A percentile compares a stretch with the other conserved stretches of the same genome.
Conservation (phyloP, 148 eudicot genomes). For the Dysphania ambrosioides region DNA sequence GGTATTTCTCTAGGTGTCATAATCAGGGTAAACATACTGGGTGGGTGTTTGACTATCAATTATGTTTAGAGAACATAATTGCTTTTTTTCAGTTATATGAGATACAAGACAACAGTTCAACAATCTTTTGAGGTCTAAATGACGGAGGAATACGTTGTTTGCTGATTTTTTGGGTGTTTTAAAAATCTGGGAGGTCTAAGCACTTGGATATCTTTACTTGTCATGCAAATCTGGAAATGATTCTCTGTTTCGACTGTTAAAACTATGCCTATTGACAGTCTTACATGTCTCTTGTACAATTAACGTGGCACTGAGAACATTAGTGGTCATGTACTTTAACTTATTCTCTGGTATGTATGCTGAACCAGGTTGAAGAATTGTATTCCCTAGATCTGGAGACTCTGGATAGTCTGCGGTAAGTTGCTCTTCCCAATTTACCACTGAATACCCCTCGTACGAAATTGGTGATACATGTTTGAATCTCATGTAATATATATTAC, state of each 20-base stretch:
- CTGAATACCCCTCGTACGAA: not conserved
- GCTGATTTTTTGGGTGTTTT: not conserved
- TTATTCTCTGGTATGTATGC: conserved; percentile 18
- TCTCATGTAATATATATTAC: conserved; percentile 17
- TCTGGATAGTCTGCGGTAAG: conserved; percentile 65
- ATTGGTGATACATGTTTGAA: not conserved
- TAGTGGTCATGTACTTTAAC: not conserved
- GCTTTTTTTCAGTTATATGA: not conserved
- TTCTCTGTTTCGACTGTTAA: not conserved
- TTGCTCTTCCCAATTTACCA: conserved; percentile 8
- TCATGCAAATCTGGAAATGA: not conserved
- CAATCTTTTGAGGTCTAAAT: not conserved
- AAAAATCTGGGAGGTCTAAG: not conserved
- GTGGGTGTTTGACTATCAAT: too few species aligned
- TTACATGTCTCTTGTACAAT: not conserved
- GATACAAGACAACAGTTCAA: not conserved
- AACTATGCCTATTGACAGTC: conserved; percentile 1
- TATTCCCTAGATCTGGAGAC: conserved; percentile 95
- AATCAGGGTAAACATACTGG: not conserved
- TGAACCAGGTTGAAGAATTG: conserved; percentile 92
- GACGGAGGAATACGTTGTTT: not conserved
- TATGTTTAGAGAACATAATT: not conserved
- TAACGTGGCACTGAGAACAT: not conserved
- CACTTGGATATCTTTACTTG: too few species aligned
- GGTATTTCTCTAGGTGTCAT: not conserved